Evolutionary conservation across 495 filamentous ascomycete genomes (phyloP), one percentile per base, ranked within the genome.

Genomic region (Aspergillus heteromorphus): DNA sequence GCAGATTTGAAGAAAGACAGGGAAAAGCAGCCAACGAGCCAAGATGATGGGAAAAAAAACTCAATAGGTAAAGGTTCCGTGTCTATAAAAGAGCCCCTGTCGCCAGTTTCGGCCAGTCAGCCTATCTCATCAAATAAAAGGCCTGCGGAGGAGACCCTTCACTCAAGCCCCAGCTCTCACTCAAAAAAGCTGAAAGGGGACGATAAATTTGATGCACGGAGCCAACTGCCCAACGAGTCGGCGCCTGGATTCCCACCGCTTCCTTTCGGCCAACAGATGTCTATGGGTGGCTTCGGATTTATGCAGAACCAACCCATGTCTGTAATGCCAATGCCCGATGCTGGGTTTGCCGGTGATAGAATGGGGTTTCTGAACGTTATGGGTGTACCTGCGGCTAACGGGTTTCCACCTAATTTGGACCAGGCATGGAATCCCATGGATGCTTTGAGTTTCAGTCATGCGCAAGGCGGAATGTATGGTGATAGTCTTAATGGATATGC

Each of bases 111-210:
- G n/a, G 65, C 66, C 19, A 55, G 57, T 67, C n/a, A 61, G 64
- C 59, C 68, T 19, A 49, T 48, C 5, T 56, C 68, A 40, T 73
- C 78, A 16, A 92, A 86, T 72, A 97, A 96, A 74, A 84, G 93
- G 14, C 79, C 86, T 10, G 91, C 91, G 31, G 88, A 95, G 40
- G 86, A 90, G 17, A 49, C 51, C 5, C n/a, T 60, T n/a, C 58
- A 48, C 19, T 51, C 58, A 48, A 62, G 57, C 13, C 14, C 56
- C 41, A 61, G 51, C 21, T 61, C 60, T n/a, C 42, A 45, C 18
- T 42, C 56, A 31, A 78, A 73, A 58, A 74, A 70, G 49, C 69
- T 63, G 23, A 75, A 69, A 56, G 40, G 59, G 6, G 62, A 67
- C 13, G 66, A 38, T 9, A 13, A 38, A n/a, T 27, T 31, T 6